phyloP scores from a whole-genome alignment of 345 rosid species.

The Gossypium australe region DNA sequence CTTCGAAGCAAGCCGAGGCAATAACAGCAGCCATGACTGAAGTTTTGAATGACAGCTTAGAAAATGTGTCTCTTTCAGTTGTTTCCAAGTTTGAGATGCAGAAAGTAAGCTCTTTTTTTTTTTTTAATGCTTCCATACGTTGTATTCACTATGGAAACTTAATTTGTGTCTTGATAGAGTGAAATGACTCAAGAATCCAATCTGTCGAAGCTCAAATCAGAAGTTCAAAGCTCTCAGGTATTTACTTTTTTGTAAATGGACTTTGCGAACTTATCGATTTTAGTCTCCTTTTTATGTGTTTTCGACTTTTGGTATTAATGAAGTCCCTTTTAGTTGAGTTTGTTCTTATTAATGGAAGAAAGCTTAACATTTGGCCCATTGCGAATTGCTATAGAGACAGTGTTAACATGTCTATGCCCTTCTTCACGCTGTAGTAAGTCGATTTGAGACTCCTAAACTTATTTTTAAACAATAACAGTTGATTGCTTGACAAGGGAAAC shows the following conservation, averaged over 20 bases:
- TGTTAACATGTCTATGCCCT: background rate
- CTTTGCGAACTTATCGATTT: background rate
- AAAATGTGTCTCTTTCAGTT: conserved; percentile 66
- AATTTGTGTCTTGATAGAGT: conserved; percentile 32
- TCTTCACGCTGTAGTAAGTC: background rate
- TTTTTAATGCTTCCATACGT: background rate
- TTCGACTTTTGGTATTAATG: background rate
- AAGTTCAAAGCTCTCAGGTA: conserved; percentile 72
- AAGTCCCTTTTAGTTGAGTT: background rate
- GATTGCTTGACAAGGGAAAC: background rate
- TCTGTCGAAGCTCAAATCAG: conserved; percentile 72
- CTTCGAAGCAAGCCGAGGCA: conserved; percentile 90
- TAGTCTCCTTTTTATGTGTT: background rate
- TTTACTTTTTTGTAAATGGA: background rate
- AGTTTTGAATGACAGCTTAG: conserved; percentile 69
- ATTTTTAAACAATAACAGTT: background rate
- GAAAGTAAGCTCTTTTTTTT: conserved; percentile 36
- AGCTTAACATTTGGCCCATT: background rate
- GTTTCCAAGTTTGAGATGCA: conserved; percentile 82
- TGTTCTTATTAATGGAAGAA: background rate
- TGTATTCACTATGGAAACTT: background rate
- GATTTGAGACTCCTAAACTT: background rate
- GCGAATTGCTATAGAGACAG: background rate
- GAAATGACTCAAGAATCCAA: conserved; percentile 71
- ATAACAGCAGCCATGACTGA: conserved; percentile 72